These are phyloP conservation scores for Rhododendron griersonianum DNA, from an alignment of 148 eudicot genomes.

Conservation along the genomic window DNA sequence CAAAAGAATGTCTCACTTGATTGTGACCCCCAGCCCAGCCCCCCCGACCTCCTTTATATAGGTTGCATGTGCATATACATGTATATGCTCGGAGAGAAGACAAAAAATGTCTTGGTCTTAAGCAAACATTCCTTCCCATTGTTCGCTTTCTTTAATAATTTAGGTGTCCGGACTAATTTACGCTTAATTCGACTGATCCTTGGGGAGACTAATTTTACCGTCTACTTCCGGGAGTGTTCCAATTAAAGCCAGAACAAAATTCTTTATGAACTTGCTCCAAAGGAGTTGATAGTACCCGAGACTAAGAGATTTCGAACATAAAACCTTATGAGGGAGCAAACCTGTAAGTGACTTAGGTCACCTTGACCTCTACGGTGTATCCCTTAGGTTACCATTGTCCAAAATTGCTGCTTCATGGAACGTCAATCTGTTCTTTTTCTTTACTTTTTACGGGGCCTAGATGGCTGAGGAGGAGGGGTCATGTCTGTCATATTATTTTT, in stretches of 20 bases:
- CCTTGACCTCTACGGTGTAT: too few species aligned
- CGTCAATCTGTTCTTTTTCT: not conserved
- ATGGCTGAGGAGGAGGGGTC: not conserved
- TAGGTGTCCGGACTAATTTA: not conserved
- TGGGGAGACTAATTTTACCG: too few species aligned
- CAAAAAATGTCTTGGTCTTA: not conserved
- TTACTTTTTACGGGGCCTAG: not conserved
- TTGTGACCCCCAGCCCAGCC: not conserved
- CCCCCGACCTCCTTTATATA: not conserved
- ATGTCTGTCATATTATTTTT: not conserved
- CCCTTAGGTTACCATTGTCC: not conserved
- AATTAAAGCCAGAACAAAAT: too few species aligned
- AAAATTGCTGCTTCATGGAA: not conserved
- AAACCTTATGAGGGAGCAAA: not conserved
- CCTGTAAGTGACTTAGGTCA: too few species aligned
- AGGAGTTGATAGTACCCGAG: not conserved
- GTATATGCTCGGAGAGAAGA: not conserved
- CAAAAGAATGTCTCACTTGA: not conserved
- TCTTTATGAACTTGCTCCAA: too few species aligned
- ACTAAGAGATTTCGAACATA: not conserved
- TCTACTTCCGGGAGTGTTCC: too few species aligned
- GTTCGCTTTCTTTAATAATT: not conserved
- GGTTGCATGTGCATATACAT: not conserved
- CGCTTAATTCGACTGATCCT: accelerated
- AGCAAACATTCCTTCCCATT: not conserved